Base-by-base conservation (phyloP, 2,329 filamentous ascomycete genomes). In the Stachybotrys echinatus region DNA sequence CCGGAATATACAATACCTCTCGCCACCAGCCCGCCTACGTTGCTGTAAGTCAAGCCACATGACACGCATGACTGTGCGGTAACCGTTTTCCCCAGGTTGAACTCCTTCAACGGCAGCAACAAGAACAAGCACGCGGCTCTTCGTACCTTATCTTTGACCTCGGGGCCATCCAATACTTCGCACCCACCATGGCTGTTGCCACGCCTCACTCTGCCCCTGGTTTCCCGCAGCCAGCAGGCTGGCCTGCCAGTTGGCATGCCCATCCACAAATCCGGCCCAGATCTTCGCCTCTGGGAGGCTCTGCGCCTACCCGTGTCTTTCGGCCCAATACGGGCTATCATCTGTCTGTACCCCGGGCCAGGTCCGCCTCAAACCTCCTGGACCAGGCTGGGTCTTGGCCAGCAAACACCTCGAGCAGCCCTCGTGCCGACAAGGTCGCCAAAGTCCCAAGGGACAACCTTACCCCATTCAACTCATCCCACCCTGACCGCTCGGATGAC, bases 401-500 rank as follows among this genome's bases (percentile, higher is more conserved):
- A 34, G 27, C 27, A 14, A 34, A 34, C 27, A 34, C 3, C 27
- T 34, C 27, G 2, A 5, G 27, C 27, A 14, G 27, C 14, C 27
- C 10, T 5, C 7, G 27, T 31, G 27, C 27, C 12, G 27, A 7
- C 38, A 17, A 40, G 38, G 38, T n/a, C n/a, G 5, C 38, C 17
- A 20, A 40, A 40, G 23, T 34, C 22, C 45, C 50, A 37, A 49
- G 52, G 17, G 48, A 52, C 23, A 55, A 55, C 38, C 27, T 54
- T n/a, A 49, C 49, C 50, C 61, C 59, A 34, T 54, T 54, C 39
- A 55, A 58, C 48, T 57, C 54, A 50, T 52, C 54, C 18, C 50
- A 55, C 38, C 52, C 59, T 23, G 51, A 54, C 27, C 52, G 45
- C 22, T 37, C 51, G 45, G 61, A 65, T 53, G 65, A 65, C 34